These are phyloP conservation scores for Ascochyta viciae-villosae DNA, from an alignment of 2,329 filamentous ascomycete genomes.

Conservation along the genomic window DNA sequence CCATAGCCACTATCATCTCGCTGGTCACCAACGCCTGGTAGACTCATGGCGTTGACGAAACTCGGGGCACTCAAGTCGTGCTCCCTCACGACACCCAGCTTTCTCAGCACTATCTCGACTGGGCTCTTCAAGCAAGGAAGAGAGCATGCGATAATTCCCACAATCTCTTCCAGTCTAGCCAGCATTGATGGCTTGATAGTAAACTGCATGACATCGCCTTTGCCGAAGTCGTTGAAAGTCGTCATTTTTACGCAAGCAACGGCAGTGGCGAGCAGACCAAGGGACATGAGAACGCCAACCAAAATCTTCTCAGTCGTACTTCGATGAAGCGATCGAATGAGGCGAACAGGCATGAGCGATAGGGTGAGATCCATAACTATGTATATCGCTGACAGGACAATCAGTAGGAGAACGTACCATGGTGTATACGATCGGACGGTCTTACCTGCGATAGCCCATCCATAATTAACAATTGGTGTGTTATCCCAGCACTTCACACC, in stretches of 20 bases:
- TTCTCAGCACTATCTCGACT: conserved; percentile 27
- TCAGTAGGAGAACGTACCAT: not conserved
- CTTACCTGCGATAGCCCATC: conserved; percentile 36
- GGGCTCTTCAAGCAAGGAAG: conserved; percentile 34
- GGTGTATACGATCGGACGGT: not conserved
- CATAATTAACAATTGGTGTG: conserved; percentile 29
- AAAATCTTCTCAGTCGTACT: conserved; percentile 33
- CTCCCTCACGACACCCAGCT: conserved; percentile 27
- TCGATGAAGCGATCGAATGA: conserved; percentile 32
- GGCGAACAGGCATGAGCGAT: conserved; percentile 33
- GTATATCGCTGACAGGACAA: conserved; percentile 26
- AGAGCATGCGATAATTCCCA: conserved; percentile 38
- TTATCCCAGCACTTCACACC: conserved; percentile 33
- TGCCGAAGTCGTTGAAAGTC: conserved; percentile 29
- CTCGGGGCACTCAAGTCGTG: conserved; percentile 27
- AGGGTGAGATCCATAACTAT: conserved; percentile 36
- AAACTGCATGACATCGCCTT: conserved; percentile 35
- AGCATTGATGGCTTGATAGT: conserved; percentile 33
- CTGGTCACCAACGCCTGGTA: conserved; percentile 10
- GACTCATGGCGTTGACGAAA: conserved; percentile 24
- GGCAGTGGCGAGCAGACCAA: conserved; percentile 34
- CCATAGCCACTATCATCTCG: conserved; percentile 17
- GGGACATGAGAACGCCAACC: conserved; percentile 31
- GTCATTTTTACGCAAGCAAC: conserved; percentile 35
- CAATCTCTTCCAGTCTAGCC: conserved; percentile 36